A percentile compares a stretch with the other conserved stretches of the same genome.
Conservation (phyloP, 441 rosid species). For the Syzygium syzygioides region DNA sequence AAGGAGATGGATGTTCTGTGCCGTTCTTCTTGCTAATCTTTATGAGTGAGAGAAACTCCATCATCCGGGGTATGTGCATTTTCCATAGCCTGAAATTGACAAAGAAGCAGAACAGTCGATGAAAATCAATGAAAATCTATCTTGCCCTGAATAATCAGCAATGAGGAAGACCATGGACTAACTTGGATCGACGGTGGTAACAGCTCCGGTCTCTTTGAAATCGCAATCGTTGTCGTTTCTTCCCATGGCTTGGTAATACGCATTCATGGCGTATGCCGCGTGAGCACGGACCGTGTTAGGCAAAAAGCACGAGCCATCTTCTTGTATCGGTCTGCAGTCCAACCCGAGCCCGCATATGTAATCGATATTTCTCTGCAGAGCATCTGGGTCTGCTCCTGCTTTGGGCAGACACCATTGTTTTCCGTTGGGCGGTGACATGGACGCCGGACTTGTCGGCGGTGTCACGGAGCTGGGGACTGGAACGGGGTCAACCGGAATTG, state of each 20-base stretch:
- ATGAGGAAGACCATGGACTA: background rate
- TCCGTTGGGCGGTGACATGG: slow-evolving; percentile 8
- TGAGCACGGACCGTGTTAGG: slow-evolving; percentile 64
- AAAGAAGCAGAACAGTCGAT: background rate
- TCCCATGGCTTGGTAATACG: slow-evolving; percentile 47
- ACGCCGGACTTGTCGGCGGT: background rate
- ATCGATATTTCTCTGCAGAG: slow-evolving; percentile 60
- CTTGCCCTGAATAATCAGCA: background rate
- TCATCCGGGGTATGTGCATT: slow-evolving; percentile 26
- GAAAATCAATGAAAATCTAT: background rate
- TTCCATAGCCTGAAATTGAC: slow-evolving; percentile 36
- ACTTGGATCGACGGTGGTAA: slow-evolving; percentile 37
- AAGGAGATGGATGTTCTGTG: background rate
- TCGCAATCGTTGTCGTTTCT: slow-evolving; percentile 40
- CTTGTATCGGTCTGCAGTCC: slow-evolving; percentile 43
- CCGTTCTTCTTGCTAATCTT: background rate
- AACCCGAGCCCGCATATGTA: slow-evolving; percentile 56
- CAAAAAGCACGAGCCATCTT: slow-evolving; percentile 39
- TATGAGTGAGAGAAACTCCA: background rate
- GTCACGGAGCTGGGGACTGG: slow-evolving; percentile 14
- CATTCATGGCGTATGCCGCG: slow-evolving; percentile 65
- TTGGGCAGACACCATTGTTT: slow-evolving; percentile 51
- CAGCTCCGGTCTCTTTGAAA: slow-evolving; percentile 45
- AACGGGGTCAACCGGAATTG: slow-evolving; percentile 27
- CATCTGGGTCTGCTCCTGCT: slow-evolving; percentile 36